phyloP scores from a whole-genome alignment of 352 stramenopile species.

The Phytophthora melonis region DNA sequence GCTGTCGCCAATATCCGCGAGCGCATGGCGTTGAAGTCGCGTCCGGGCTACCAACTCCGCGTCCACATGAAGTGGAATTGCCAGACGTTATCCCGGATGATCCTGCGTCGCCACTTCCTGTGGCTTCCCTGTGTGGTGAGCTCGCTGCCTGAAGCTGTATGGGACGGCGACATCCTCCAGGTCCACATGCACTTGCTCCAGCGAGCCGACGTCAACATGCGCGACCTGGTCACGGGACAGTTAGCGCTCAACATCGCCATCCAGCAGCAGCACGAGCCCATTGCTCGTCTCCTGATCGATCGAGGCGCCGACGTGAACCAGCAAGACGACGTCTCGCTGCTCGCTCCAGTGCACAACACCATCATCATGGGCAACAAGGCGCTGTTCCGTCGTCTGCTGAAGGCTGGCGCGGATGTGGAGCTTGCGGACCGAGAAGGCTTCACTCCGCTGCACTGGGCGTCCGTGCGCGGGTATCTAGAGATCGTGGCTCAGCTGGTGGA shows the following conservation, averaged over 20 bases:
- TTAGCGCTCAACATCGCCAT: slow-evolving; percentile 79
- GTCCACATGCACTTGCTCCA: slow-evolving; percentile 66
- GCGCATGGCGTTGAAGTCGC: slow-evolving; percentile 66
- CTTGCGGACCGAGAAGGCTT: slow-evolving; percentile 68
- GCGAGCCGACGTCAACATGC: slow-evolving; percentile 62
- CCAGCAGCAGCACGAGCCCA: slow-evolving; percentile 80
- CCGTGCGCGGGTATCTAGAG: slow-evolving; percentile 77
- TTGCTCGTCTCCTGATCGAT: slow-evolving; percentile 75
- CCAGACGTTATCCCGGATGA: slow-evolving; percentile 45
- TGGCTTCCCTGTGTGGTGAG: slow-evolving; percentile 72
- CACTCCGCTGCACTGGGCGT: slow-evolving; percentile 71
- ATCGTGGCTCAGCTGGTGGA: slow-evolving; percentile 76
- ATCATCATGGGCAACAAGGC: slow-evolving; percentile 90
- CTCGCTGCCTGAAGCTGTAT: slow-evolving; percentile 72
- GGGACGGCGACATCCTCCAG: slow-evolving; percentile 83
- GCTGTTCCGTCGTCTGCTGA: slow-evolving; percentile 64
- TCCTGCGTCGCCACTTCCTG: slow-evolving; percentile 71
- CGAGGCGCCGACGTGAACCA: slow-evolving; percentile 72
- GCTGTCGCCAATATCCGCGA: slow-evolving; percentile 67
- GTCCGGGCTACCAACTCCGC: slow-evolving; percentile 69
- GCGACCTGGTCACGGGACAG: slow-evolving; percentile 59
- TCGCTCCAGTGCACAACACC: slow-evolving; percentile 73
- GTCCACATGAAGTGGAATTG: slow-evolving; percentile 68
- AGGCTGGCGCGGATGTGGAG: slow-evolving; percentile 63
- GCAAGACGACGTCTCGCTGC: slow-evolving; percentile 63